These are phyloP conservation scores for Alternaria longipes DNA, from an alignment of 2,329 filamentous ascomycete genomes.

Conservation along the genomic window DNA sequence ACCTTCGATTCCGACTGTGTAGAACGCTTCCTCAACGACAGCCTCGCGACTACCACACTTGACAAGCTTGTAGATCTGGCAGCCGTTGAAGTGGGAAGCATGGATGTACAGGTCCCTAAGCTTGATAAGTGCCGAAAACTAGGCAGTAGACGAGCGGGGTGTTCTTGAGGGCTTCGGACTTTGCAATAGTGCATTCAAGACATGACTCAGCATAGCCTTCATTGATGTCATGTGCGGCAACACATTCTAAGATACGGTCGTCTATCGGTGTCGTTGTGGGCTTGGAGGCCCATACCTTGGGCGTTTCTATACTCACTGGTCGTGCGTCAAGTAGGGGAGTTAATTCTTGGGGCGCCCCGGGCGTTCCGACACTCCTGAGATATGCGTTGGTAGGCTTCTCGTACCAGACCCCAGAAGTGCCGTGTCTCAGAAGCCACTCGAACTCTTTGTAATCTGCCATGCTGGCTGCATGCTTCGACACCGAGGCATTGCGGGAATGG, in stretches of 20 bases:
- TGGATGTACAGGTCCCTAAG: slow-evolving; percentile 22
- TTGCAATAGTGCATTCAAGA: slow-evolving; percentile 38
- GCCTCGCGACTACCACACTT: slow-evolving; percentile 46
- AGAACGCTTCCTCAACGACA: slow-evolving; percentile 41
- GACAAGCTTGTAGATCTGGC: slow-evolving; percentile 42
- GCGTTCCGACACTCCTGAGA: slow-evolving; percentile 21
- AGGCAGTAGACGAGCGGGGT: slow-evolving; percentile 38
- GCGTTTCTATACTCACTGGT: slow-evolving; percentile 33
- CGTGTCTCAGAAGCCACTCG: slow-evolving; percentile 41
- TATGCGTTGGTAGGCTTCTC: slow-evolving; percentile 32
- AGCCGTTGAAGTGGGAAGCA: slow-evolving; percentile 25
- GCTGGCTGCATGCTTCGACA: slow-evolving; percentile 32
- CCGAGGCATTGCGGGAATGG: slow-evolving; percentile 37
- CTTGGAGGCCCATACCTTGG: slow-evolving; percentile 42
- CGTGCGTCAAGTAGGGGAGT: slow-evolving; percentile 22
- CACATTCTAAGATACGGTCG: slow-evolving; percentile 41
- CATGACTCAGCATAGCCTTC: slow-evolving; percentile 29
- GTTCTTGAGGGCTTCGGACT: slow-evolving; percentile 34
- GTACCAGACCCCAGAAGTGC: slow-evolving; percentile 42
- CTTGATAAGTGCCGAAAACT: slow-evolving; percentile 37
- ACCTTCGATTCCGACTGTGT: slow-evolving; percentile 39
- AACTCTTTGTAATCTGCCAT: slow-evolving; percentile 41
- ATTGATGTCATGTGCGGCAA: slow-evolving; percentile 24
- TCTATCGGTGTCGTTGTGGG: slow-evolving; percentile 41
- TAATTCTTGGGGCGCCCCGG: slow-evolving; percentile 21